A percentile compares a stretch with the other conserved stretches of the same genome.
Conservation (phyloP, 176 grass and related monocot species). For the Oryza longistaminata region DNA sequence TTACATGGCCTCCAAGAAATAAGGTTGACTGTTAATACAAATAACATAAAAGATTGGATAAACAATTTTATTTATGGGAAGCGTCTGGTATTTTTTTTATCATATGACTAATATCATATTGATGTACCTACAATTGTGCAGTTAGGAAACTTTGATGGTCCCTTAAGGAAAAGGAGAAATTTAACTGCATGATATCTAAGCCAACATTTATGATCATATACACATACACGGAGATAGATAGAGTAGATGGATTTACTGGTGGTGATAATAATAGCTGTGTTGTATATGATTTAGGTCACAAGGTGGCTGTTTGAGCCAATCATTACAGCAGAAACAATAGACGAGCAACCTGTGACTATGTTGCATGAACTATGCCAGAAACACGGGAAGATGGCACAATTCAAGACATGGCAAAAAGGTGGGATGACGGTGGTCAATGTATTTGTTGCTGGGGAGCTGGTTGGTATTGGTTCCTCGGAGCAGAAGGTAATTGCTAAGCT, state of each 20-base stretch:
- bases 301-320: conserved; percentile 70
- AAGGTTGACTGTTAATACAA: not conserved
- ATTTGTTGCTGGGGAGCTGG: conserved; percentile 50
- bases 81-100: not conserved
- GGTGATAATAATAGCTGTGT: not conserved
- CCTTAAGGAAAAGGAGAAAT: not conserved
- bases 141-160: not conserved
- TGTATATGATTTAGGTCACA: conserved; percentile 50
- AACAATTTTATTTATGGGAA: not conserved
- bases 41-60: not conserved
- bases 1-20: not conserved
- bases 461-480: conserved; percentile 67
- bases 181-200: conserved; percentile 13
- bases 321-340: conserved; percentile 67
- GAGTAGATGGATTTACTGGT: not conserved
- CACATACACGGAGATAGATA: not conserved
- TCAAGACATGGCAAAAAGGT: conserved; percentile 59
- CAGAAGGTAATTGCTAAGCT: conserved; percentile 81
- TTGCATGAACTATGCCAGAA: conserved; percentile 75
- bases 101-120: not conserved
- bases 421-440: conserved; percentile 54
- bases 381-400: conserved; percentile 55
- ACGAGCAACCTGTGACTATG: conserved; percentile 74
- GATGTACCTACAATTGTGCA: not conserved
- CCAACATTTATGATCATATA: not conserved